Evolutionary conservation across 2,329 filamentous ascomycete genomes (phyloP), one percentile per base, ranked within the genome.

Genomic region (Penicillium psychrosexuale): DNA sequence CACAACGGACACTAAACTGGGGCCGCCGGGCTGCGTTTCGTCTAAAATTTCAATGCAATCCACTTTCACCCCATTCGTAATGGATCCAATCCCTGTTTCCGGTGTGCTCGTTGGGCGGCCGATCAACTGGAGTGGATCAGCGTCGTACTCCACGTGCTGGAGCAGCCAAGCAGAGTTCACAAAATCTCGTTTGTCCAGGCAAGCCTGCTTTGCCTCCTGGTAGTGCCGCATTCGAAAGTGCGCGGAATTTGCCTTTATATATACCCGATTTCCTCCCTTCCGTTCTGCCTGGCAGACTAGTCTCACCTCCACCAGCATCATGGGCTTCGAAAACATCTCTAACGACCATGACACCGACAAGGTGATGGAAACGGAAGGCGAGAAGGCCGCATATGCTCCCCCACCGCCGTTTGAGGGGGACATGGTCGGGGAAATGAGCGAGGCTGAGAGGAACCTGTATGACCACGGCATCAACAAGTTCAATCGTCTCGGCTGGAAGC

Each of bases 401-500:
- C 59, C 61, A 9, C 62, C 62, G 15, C 42, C 62, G 4, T 53
- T 46, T 17, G 56, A 57, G 12, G 45, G 37, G 5, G 50, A 56
- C 28, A 56, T 59, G 15, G 36, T 59, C 19, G 56, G 56, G 36
- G 54, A 59, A 27, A 57, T 59, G 48, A 57, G 40, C 31, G 56
- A 57, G n/a, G 46, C 49, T 0, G 56, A 59, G 34, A 39, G 53
- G 24, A 56, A 56, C n/a, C 24, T 56, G 28, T 49, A 55, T 37
- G 45, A 55, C 15, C 51, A 56, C 13, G 54, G 54, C 8, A 48
- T 53, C n/a, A 40, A 57, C 22, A 61, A 47, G 27, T 62, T 61
- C 47, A 55, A 51, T 15, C 59, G 54, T 43, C 68, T 80, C 19
- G 72, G 79, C 47, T 82, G 80, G 79, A 78, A 79, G 62, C 71